Evolutionary conservation across 805 yeast species (phyloP).

Genomic region (Myxozyma monticola): DNA sequence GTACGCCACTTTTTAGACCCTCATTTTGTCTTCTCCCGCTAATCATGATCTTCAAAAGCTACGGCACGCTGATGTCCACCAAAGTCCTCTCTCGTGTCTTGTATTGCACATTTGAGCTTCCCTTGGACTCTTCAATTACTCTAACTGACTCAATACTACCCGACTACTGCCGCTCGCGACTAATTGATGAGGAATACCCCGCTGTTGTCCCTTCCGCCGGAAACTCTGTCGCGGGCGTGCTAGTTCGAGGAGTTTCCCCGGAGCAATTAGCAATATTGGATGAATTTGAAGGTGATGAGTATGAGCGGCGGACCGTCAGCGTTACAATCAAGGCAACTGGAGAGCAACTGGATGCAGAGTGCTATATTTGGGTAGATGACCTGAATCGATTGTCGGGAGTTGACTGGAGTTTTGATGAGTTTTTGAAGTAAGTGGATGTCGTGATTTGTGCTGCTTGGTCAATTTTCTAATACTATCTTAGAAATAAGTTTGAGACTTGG

Average conservation of each 20-base stretch:
- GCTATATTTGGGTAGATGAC: constrained; percentile 31
- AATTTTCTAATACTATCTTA: neutral
- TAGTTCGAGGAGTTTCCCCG: constrained; percentile 23
- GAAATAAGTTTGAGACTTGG: constrained; percentile 12
- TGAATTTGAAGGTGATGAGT: constrained; percentile 34
- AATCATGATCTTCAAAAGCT: no score
- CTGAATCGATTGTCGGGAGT: constrained; percentile 16
- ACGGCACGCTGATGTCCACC: constrained; percentile 34
- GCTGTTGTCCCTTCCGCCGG: constrained; percentile 13
- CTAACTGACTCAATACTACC: constrained; percentile 16
- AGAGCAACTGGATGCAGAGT: constrained; percentile 13
- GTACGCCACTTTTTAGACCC: no score
- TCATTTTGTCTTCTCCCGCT: no score
- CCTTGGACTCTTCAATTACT: constrained; percentile 5
- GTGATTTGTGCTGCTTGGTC: neutral
- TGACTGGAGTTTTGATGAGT: constrained; percentile 31
- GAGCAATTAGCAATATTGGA: constrained; percentile 27
- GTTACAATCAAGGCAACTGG: constrained; percentile 8
- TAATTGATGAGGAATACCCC: constrained; percentile 31
- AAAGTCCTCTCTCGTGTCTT: constrained; percentile 32
- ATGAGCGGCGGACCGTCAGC: constrained; percentile 20
- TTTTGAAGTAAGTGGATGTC: constrained; percentile 17
- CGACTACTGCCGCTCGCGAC: constrained; percentile 14
- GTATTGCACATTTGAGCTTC: constrained; percentile 17
- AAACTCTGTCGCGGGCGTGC: constrained; percentile 21